Conservation (phyloP, 2,329 filamentous ascomycete species). For the Metarhizium album region DNA sequence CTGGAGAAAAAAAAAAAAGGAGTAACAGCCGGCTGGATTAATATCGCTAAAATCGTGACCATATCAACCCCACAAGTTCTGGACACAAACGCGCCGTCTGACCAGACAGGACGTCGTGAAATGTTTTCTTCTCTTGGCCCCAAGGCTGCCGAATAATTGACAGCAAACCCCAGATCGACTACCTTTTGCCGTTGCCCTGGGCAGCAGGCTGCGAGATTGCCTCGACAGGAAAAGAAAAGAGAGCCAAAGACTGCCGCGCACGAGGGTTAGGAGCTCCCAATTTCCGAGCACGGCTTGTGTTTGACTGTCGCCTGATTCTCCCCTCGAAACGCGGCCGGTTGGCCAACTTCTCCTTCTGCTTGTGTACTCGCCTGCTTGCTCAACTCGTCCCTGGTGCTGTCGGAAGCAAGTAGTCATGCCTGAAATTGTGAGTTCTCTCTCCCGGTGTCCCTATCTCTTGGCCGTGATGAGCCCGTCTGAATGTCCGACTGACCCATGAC, state of each 20-base stretch:
- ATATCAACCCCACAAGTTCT: background rate
- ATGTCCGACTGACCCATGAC: conserved; percentile 36
- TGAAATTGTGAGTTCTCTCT: conserved; percentile 9
- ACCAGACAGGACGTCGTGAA: conserved; percentile 25
- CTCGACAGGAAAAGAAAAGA: background rate
- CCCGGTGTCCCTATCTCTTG: too few species aligned
- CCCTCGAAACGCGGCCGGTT: background rate
- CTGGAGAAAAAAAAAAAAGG: background rate
- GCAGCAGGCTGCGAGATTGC: conserved; percentile 3
- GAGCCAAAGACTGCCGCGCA: too few species aligned
- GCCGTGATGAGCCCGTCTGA: background rate
- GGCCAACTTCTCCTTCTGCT: background rate
- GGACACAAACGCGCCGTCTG: conserved; percentile 14
- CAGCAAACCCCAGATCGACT: background rate
- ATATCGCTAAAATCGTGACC: background rate
- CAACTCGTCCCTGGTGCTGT: background rate
- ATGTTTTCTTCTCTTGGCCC: too few species aligned
- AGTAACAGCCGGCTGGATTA: background rate
- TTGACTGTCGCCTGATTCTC: background rate
- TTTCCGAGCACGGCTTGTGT: background rate
- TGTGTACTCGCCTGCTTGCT: background rate
- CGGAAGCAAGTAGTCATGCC: conserved; percentile 4
- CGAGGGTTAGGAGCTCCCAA: background rate
- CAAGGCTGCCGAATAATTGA: background rate
- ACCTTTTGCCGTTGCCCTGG: background rate